These are phyloP conservation scores for Clohesyomyces aquaticus DNA, from an alignment of 495 filamentous ascomycete genomes.

Conservation along the genomic window DNA sequence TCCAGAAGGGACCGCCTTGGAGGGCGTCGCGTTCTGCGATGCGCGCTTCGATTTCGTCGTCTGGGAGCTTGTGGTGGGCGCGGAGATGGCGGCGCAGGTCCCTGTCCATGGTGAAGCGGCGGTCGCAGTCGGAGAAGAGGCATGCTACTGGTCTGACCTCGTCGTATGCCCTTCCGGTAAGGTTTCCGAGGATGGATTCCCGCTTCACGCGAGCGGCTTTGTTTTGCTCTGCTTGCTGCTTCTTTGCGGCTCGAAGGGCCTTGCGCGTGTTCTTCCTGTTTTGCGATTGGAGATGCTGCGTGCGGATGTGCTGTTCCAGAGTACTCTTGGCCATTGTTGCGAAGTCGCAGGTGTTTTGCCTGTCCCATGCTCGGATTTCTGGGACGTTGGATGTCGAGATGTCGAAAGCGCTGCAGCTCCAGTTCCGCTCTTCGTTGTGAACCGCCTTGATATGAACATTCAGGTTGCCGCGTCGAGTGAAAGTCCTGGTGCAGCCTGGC, in stretches of 20 bases:
- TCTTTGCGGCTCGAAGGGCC: neutral
- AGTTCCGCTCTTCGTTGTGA: slow-evolving; percentile 69
- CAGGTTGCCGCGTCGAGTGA: slow-evolving; percentile 78
- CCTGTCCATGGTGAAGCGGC: slow-evolving; percentile 67
- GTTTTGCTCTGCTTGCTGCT: slow-evolving; percentile 9
- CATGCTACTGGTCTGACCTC: slow-evolving; percentile 63
- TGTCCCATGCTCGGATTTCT: slow-evolving; percentile 63
- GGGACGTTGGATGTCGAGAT: slow-evolving; percentile 54
- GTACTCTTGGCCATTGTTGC: slow-evolving; percentile 70
- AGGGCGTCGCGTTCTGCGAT: slow-evolving; percentile 41
- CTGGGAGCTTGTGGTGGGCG: slow-evolving; percentile 54
- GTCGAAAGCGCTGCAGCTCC: slow-evolving; percentile 72
- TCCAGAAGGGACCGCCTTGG: slow-evolving; percentile 52
- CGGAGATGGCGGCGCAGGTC: slow-evolving; percentile 69
- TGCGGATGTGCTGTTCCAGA: slow-evolving; percentile 80
- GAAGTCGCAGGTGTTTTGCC: slow-evolving; percentile 67
- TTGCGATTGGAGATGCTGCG: slow-evolving; percentile 66
- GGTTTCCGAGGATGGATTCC: slow-evolving; percentile 38
- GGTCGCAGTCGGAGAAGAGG: slow-evolving; percentile 55
- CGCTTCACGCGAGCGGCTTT: neutral
- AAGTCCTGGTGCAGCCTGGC: slow-evolving; percentile 67
- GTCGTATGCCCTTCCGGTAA: slow-evolving; percentile 65
- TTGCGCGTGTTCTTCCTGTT: slow-evolving; percentile 33
- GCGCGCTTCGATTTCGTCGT: slow-evolving; percentile 55
- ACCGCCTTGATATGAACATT: slow-evolving; percentile 74